Evolutionary conservation across 139 green algal species (phyloP), one percentile per base, ranked within the genome.

Genomic region (Mesotaenium endlicherianum): DNA sequence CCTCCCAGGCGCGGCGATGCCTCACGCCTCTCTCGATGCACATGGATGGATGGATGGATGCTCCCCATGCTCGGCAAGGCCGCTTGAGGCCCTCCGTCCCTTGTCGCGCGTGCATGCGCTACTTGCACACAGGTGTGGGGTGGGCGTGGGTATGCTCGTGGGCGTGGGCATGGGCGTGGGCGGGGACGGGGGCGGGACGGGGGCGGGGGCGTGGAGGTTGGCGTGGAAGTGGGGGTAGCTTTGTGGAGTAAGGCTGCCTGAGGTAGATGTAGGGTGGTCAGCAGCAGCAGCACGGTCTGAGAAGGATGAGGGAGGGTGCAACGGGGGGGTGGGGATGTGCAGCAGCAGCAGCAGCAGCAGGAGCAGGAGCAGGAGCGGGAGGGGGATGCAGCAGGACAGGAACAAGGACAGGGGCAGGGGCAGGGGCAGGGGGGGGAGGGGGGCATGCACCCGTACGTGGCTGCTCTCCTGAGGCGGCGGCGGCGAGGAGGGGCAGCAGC

Each of bases 341-440:
- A 77, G 3, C n/a, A 55, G 69, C 20, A 77, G 57, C 57, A 68
- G 26, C 57, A 68, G 8, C 11, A 30, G 69, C 69, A 77, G 69
- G 6, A 38, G 17, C 69, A 77, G 69, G 69, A 34, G 17, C 31
- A 11, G 1, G 3, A 55, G 69, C 69, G 47, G 20, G 16, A 67
- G 69, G 53, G 53, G 26, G 53, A 26, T 64, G 53, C 53, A 26
- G 53, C 53, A 64, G 53, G 53, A 64, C 26, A n/a, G 53, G 53
- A 64, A 64, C 8, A 43, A 74, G 60, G 60, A 8, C 8, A 31
- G 69, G 26, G 4, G 47, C 30, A 64, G 69, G 69, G 47, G 17
- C 30, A 77, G 38, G 42, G 69, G 42, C 30, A 77, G 20, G 69
- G 17, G 20, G 43, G 69, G 20, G 69, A 68, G 69, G 69, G 8